Percentiles rank a stretch among this genome's conserved stretches.
Conservation (phyloP, 306 rosid species). For the Rosa multiflora region DNA sequence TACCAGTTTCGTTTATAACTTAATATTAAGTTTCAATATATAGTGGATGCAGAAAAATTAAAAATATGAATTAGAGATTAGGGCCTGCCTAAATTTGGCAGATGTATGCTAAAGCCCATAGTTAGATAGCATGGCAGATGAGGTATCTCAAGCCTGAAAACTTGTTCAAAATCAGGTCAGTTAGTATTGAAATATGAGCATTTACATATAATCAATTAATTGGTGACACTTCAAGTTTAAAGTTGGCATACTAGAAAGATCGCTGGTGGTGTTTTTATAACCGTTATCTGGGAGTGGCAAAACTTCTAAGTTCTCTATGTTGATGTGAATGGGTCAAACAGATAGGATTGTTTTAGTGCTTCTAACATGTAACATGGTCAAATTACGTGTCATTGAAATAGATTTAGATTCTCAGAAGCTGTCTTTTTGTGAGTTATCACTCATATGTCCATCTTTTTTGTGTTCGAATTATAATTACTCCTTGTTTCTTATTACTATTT, state of each 20-base stretch:
- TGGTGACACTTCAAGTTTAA: background rate
- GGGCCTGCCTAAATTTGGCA: background rate
- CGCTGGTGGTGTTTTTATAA: background rate
- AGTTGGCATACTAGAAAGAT: background rate
- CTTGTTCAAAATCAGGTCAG: background rate
- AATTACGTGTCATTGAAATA: background rate
- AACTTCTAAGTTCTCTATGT: background rate
- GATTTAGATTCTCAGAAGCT: slow-evolving; percentile 9
- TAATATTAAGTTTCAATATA: no score
- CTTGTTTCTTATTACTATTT: slow-evolving; percentile 6
- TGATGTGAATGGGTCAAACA: background rate
- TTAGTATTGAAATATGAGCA: background rate
- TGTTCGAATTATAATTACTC: background rate
- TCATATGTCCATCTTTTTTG: background rate
- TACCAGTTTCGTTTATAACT: background rate
- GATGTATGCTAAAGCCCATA: background rate
- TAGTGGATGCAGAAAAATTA: background rate
- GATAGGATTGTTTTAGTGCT: background rate
- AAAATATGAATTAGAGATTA: background rate
- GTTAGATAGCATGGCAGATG: background rate
- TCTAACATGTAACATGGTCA: background rate
- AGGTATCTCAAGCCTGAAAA: background rate
- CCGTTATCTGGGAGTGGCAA: background rate
- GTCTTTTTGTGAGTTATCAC: slow-evolving; percentile 5
- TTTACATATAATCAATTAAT: background rate